A percentile compares a stretch with the other conserved stretches of the same genome.
phyloP scores from a whole-genome alignment of 305 asterid genomes.

The Solanum hybrid region DNA sequence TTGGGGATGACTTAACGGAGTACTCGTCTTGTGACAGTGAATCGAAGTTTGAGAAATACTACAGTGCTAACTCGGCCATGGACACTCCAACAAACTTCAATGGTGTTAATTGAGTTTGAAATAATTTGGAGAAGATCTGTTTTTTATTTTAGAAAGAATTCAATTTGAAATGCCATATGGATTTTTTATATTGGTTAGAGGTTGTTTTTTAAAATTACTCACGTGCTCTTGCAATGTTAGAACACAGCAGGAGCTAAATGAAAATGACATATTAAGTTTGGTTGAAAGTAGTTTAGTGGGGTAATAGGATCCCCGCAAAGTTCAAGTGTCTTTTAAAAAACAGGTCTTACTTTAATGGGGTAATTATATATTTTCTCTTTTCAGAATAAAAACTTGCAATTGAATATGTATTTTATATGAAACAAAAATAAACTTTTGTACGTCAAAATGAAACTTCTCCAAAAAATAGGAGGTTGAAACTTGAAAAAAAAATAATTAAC shows the following conservation, averaged over 20 bases:
- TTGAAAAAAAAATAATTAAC: no score
- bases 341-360: background rate
- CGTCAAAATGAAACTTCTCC: background rate
- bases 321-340: no score
- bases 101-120: background rate
- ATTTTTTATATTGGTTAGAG: background rate
- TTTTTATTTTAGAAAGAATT: no score
- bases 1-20: no score
- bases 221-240: background rate
- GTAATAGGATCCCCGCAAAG: no score
- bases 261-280: background rate
- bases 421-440: background rate
- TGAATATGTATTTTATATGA: background rate
- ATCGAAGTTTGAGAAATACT: background rate
- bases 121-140: background rate
- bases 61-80: background rate
- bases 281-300: no score
- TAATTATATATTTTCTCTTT: background rate
- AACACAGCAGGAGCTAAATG: background rate
- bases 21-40: background rate
- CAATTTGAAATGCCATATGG: background rate
- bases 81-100: background rate
- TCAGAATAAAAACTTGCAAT: no score
- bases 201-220: background rate
- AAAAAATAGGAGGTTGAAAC: background rate